Conservation (phyloP, 2,329 filamentous ascomycete species). For the Aspergillus unguis region DNA sequence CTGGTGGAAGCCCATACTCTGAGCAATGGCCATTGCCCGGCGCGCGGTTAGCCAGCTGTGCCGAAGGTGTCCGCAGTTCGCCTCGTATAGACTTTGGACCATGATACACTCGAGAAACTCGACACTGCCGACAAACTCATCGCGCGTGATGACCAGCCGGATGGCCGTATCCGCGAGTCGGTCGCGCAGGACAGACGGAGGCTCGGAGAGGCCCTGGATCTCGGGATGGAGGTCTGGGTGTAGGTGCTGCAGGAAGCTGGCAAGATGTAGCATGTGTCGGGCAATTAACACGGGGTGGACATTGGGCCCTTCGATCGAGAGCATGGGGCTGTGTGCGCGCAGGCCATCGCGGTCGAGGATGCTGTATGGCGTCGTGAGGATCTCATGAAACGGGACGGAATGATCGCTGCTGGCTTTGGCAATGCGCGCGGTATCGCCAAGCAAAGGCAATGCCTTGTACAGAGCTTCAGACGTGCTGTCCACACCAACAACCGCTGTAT, state of each 20-base stretch:
- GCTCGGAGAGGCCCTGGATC: neutral
- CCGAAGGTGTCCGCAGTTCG: neutral
- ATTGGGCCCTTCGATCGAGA: neutral
- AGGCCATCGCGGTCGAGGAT: neutral
- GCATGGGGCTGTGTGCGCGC: neutral
- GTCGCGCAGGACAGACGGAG: neutral
- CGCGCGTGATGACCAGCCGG: neutral
- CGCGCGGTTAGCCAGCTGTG: neutral
- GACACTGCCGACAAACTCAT: neutral
- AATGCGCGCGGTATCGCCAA: neutral
- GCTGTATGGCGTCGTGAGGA: neutral
- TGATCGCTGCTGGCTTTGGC: neutral
- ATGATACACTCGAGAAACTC: constrained; percentile 5
- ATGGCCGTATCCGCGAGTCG: constrained; percentile 1
- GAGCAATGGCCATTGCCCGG: neutral
- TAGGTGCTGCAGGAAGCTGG: constrained; percentile 5
- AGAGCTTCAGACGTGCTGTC: neutral
- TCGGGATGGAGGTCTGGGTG: neutral
- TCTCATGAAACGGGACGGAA: neutral
- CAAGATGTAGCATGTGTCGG: constrained; percentile 2
- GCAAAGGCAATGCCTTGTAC: neutral
- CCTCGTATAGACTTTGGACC: constrained; percentile 2
- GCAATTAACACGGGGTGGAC: constrained; percentile 1
- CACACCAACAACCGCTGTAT: neutral
- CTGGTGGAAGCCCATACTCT: neutral